A percentile compares a stretch with the other conserved stretches of the same genome.
These are phyloP conservation scores for Penicillium manginii DNA, from an alignment of 495 filamentous ascomycete genomes.

Conservation along the genomic window DNA sequence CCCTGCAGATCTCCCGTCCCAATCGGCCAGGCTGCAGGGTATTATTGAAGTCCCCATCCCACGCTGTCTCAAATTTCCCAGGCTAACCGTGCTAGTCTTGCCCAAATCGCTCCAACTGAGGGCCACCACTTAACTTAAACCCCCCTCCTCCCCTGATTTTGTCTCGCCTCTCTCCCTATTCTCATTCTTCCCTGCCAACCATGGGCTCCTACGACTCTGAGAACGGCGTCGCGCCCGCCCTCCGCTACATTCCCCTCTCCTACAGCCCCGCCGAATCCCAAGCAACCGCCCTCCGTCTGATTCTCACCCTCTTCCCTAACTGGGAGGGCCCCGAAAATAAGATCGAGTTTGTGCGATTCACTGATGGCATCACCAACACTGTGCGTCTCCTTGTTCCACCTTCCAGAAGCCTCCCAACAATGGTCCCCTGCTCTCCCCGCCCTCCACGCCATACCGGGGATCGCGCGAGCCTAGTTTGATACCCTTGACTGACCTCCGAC, in stretches of 20 bases:
- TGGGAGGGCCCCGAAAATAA: conserved; percentile 76
- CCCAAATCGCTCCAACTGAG: not conserved
- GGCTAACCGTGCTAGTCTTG: conserved; percentile 7
- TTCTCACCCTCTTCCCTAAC: conserved; percentile 78
- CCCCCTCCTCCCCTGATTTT: not conserved
- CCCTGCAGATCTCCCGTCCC: conserved; percentile 19
- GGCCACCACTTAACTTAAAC: not conserved
- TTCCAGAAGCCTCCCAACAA: conserved; percentile 2
- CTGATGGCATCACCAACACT: conserved; percentile 97
- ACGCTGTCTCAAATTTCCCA: conserved; percentile 12
- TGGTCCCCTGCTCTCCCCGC: not conserved
- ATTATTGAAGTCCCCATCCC: conserved; percentile 1
- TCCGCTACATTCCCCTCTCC: conserved; percentile 68
- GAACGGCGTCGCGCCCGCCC: conserved; percentile 24
- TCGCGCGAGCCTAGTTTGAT: not conserved
- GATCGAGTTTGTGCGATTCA: conserved; percentile 90
- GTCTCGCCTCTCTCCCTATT: not conserved
- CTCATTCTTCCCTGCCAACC: conserved; percentile 14
- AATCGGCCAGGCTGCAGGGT: conserved; percentile 7
- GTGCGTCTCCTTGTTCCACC: conserved; percentile 47
- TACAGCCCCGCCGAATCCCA: conserved; percentile 78
- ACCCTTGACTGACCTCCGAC: conserved; percentile 15
- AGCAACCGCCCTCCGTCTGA: conserved; percentile 74
- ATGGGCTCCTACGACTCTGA: conserved; percentile 39
- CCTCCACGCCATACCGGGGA: not conserved